phyloP scores from a whole-genome alignment of 1,139 yeast genomes.

The Arxiozyma heterogenica region DNA sequence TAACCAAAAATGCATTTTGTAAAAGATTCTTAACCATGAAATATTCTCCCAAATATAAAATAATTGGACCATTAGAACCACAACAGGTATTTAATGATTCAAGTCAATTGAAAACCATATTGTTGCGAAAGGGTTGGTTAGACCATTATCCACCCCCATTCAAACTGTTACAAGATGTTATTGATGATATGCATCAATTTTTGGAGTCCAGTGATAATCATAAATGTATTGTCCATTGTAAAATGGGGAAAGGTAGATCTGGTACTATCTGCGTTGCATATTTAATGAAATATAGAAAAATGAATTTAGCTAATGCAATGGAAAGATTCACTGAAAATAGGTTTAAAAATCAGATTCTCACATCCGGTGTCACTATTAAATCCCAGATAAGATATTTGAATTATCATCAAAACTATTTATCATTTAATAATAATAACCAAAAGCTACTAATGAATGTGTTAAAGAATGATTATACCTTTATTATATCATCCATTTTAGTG shows the following conservation, averaged over 20 bases:
- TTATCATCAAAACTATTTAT: constrained; percentile 43
- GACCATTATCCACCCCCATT: constrained; percentile 79
- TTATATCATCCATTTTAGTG: background rate
- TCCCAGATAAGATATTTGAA: constrained; percentile 61
- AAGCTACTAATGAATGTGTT: constrained; percentile 6
- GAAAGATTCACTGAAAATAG: constrained; percentile 46
- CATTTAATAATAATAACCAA: constrained; percentile 11
- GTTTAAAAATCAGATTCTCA: constrained; percentile 44
- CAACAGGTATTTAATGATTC: background rate
- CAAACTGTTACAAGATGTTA: constrained; percentile 36
- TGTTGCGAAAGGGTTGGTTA: constrained; percentile 36
- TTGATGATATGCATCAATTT: constrained; percentile 40
- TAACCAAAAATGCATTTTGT: background rate
- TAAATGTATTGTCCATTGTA: constrained; percentile 58
- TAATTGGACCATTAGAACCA: background rate
- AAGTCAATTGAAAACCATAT: background rate
- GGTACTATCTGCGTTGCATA: constrained; percentile 72
- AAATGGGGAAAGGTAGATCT: constrained; percentile 87
- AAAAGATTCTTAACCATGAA: background rate
- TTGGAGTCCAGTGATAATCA: constrained; percentile 35
- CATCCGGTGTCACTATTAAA: constrained; percentile 60
- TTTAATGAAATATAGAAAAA: constrained; percentile 41
- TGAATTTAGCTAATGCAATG: constrained; percentile 40
- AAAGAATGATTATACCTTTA: background rate
- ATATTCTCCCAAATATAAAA: background rate